Base-by-base conservation (phyloP, 1,284 basidiomycete genomes). In the Apiotrichum porosum region DNA sequence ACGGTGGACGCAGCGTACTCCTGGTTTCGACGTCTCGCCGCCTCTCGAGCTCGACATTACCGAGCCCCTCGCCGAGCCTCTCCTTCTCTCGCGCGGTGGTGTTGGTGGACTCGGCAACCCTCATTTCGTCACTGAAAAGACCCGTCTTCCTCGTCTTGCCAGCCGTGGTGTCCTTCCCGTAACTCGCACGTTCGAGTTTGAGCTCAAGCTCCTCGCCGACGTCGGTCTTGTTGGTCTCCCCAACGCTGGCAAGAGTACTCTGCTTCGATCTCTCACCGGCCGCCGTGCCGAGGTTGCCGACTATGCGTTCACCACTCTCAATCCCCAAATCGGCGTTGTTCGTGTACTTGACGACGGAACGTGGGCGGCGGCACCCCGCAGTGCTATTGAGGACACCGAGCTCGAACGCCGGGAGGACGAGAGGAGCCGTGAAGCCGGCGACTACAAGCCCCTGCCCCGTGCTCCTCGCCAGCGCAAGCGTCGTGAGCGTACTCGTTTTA, bases 281-380 rank as follows among this genome's bases (percentile, higher is more conserved):
- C 86, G 87, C 12, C 84, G 83, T 62, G 90, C 88, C 3, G 85
- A 90, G 62, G 85, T 97, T 6, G 95, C 92, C 0, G 80, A 83
- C 8, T 97, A 95, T 71, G 84, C 88, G 2, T 97, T 97, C 71
- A 97, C 94, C 9, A 98, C 92, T 1, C 78, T 97, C 34, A 94
- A 94, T 56, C 95, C 94, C 1, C 85, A 97, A 47, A 81, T 97
- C n/a, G 94, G 90, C 1, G 90, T 92, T 37, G 85, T 95, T 19
- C 81, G 88, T 15, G 82, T 97, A 15, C 84, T 82, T 32, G 83
- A 83, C 21, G 85, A 92, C 60, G 89, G 88, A 0, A 81, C 80
- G 4, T 88, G 86, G 64, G 77, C 78, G 22, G 70, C 81, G 6
- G 74, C 75, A 6, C 73, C 34, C 21, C 35, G 35, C 4, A 51